These are phyloP conservation scores for Wallacemonas sp. DNA, from an alignment of 208 protist species.

Conservation along the genomic window DNA sequence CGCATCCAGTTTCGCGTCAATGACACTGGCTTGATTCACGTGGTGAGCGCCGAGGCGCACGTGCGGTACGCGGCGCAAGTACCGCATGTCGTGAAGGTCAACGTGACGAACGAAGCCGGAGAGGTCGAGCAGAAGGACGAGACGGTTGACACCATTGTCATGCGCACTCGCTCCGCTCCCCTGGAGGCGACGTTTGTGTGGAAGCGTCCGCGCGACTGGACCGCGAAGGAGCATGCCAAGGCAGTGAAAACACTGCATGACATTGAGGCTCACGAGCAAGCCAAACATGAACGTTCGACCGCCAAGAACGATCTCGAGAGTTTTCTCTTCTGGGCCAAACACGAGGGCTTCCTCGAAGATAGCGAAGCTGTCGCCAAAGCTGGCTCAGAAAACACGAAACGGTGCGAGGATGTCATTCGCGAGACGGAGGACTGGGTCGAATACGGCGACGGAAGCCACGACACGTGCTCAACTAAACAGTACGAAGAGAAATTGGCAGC, in stretches of 20 bases:
- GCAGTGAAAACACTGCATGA: slow-evolving; percentile 42
- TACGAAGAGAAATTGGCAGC: slow-evolving; percentile 50
- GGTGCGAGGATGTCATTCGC: slow-evolving; percentile 30
- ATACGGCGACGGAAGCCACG: slow-evolving; percentile 64
- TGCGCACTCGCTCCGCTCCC: slow-evolving; percentile 33
- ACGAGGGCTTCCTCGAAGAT: slow-evolving; percentile 69
- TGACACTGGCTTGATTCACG: slow-evolving; percentile 69
- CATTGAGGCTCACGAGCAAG: slow-evolving; percentile 57
- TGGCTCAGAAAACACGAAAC: slow-evolving; percentile 29
- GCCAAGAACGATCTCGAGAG: slow-evolving; percentile 87
- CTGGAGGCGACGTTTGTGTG: slow-evolving; percentile 39
- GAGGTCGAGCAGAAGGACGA: slow-evolving; percentile 27
- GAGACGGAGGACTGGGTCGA: slow-evolving; percentile 72
- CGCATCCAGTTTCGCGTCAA: slow-evolving; percentile 72
- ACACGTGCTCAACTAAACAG: slow-evolving; percentile 50
- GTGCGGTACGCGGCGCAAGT: slow-evolving; percentile 69
- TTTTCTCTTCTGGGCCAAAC: slow-evolving; percentile 78
- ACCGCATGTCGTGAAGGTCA: slow-evolving; percentile 30
- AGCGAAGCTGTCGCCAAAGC: slow-evolving; percentile 18
- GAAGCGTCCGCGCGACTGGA: slow-evolving; percentile 36
- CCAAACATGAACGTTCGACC: slow-evolving; percentile 53
- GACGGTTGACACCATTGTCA: slow-evolving; percentile 26
- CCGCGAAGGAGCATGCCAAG: slow-evolving; percentile 27
- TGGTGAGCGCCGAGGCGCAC: slow-evolving; percentile 61
- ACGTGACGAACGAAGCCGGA: slow-evolving; percentile 26